phyloP scores from a whole-genome alignment of 768 basidiomycete species.

The Boletus patriciae region DNA sequence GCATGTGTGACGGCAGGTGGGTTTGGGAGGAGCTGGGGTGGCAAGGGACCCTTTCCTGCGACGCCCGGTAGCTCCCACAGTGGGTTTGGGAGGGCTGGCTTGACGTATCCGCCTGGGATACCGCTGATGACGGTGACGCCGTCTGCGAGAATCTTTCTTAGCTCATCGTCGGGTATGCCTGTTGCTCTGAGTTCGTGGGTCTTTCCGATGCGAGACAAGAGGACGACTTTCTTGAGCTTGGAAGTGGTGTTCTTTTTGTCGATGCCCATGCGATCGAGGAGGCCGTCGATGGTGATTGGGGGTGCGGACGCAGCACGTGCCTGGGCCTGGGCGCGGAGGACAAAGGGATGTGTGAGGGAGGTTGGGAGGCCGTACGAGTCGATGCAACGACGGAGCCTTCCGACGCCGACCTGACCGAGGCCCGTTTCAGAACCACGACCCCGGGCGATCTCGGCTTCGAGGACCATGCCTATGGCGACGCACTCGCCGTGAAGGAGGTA shows the following conservation, averaged over 20 bases:
- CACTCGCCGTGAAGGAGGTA: slow-evolving; percentile 96
- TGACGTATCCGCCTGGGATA: slow-evolving; percentile 41
- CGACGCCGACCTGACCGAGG: slow-evolving; percentile 88
- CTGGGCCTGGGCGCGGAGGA: slow-evolving; percentile 40
- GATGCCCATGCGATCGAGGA: slow-evolving; percentile 92
- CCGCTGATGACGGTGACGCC: slow-evolving; percentile 75
- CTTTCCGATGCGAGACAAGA: slow-evolving; percentile 86
- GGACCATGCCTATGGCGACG: slow-evolving; percentile 92
- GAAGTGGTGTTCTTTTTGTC: slow-evolving; percentile 98
- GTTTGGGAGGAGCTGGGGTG: slow-evolving; percentile 20
- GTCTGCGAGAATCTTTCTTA: slow-evolving; percentile 78
- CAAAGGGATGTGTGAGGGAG: slow-evolving; percentile 71
- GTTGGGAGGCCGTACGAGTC: slow-evolving; percentile 91
- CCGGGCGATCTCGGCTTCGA: slow-evolving; percentile 92
- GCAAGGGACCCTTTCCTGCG: slow-evolving; percentile 15
- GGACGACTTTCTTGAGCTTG: slow-evolving; percentile 86
- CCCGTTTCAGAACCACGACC: slow-evolving; percentile 63
- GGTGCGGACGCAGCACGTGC: slow-evolving; percentile 22
- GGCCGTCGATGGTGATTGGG: slow-evolving; percentile 60
- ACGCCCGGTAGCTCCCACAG: slow-evolving; percentile 21
- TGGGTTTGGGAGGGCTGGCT: slow-evolving; percentile 49
- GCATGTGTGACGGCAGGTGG: not conserved
- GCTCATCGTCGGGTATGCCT: slow-evolving; percentile 75
- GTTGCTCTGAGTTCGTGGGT: slow-evolving; percentile 93
- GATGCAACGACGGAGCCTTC: slow-evolving; percentile 82